Evolutionary conservation across 2,329 filamentous ascomycete genomes (phyloP).

Genomic region (Keithomyces neogunnii): DNA sequence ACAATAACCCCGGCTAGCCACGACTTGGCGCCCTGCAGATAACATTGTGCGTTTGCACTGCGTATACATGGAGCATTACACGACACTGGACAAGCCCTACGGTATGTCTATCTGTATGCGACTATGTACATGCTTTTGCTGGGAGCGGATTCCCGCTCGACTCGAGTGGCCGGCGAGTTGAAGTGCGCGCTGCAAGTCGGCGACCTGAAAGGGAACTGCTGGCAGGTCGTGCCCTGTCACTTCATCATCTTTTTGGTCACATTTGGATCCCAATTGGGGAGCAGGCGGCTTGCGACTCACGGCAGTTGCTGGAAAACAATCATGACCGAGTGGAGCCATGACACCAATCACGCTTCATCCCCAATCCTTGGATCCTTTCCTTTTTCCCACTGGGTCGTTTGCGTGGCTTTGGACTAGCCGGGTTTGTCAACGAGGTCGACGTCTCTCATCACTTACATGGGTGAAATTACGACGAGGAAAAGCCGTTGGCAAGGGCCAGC

Average conservation of each 20-base stretch:
- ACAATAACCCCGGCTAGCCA: not conserved
- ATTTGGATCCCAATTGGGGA: not conserved
- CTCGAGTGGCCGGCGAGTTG: too few relatives aligned
- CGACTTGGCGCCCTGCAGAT: not conserved
- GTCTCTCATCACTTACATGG: not conserved
- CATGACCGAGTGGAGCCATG: not conserved
- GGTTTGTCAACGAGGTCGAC: not conserved
- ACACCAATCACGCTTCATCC: not conserved
- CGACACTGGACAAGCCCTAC: too few relatives aligned
- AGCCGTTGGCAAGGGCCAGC: not conserved
- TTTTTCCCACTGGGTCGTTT: not conserved
- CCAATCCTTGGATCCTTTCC: not conserved
- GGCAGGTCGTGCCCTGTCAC: not conserved
- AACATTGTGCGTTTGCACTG: not conserved
- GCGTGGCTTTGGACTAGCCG: not conserved
- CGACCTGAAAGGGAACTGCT: too few relatives aligned
- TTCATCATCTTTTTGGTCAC: not conserved
- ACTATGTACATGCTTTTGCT: too few relatives aligned
- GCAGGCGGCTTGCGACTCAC: not conserved
- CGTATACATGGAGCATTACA: too few relatives aligned
- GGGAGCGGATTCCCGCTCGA: too few relatives aligned
- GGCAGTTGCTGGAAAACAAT: not conserved
- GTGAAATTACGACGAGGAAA: conserved; percentile 4
- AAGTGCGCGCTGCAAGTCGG: too few relatives aligned
- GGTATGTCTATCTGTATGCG: too few relatives aligned